phyloP scores from a whole-genome alignment of 805 yeast genomes.

The Zygosaccharomyces kombuchaensis region DNA sequence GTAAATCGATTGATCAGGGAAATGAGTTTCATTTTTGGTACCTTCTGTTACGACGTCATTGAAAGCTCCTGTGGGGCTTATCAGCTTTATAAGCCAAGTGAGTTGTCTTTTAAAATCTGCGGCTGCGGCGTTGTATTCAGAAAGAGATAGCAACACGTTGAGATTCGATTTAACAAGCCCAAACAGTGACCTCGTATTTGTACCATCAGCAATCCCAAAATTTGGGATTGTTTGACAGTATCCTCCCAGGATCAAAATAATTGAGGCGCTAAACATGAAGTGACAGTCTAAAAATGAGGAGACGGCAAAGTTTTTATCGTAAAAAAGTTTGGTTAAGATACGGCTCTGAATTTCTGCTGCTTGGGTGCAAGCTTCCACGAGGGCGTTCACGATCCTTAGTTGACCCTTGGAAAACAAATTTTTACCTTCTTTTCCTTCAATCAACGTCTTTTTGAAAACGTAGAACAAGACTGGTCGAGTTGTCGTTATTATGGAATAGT shows the following conservation, averaged over 20 bases:
- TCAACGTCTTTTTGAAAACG: constrained; percentile 9
- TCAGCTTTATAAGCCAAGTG: neutral
- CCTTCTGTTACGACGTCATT: neutral
- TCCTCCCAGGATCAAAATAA: constrained; percentile 7
- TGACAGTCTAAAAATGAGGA: constrained; percentile 17
- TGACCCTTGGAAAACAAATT: constrained; percentile 4
- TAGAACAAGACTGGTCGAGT: constrained; percentile 16
- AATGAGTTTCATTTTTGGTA: neutral
- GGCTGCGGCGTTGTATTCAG: neutral
- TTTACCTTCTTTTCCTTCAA: neutral
- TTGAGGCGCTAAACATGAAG: constrained; percentile 14
- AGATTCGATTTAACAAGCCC: neutral
- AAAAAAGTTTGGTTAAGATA: constrained; percentile 9
- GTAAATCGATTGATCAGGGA: too few species aligned
- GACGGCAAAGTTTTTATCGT: constrained; percentile 9
- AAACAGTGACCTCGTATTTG: neutral
- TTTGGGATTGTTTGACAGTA: neutral
- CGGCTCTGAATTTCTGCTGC: constrained; percentile 15
- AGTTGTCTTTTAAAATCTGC: neutral
- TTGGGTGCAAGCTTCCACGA: constrained; percentile 12
- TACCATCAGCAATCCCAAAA: neutral
- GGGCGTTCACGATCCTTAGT: constrained; percentile 2
- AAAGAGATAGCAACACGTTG: neutral
- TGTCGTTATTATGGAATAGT: constrained; percentile 14
- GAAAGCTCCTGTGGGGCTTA: neutral